Evolutionary conservation across 1,284 basidiomycete genomes (phyloP), one percentile per base, ranked within the genome.

Genomic region (Phylloboletellus chloephorus): DNA sequence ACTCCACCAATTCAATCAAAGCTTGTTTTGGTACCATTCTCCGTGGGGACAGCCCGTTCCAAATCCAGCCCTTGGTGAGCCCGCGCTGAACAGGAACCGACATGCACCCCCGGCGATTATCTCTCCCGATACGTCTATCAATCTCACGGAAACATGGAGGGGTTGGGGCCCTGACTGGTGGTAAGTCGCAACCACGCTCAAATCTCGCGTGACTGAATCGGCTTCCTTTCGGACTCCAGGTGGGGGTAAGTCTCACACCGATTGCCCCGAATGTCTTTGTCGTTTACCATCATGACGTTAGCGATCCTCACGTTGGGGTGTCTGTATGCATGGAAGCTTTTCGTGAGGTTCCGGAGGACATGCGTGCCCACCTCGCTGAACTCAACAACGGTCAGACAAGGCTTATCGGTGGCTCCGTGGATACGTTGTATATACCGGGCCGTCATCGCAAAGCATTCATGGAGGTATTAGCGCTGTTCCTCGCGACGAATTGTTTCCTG

Each of bases 21-120:
- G 54, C 30, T 52, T 54, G 12, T 68, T 73, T 48, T 75, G 72
- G 68, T 74, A 73, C 47, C 71, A 74, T 51, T 67, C 68, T n/a
- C 70, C 70, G 4, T 71, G 67, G 55, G 68, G 58, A 10, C 44
- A 56, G n/a, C 66, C 65, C 30, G 64, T 73, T 17, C 63, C 54
- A 7, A 73, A 73, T 45, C 58, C 55, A 3, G 65, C 63, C 6
- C 44, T 67, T 5, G 55, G 51, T 11, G 49, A 41, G 30, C 10
- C 22, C 7, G 55, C 46, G 29, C 19, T 46, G 28, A 49, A 65
- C 13, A 36, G 42, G 8, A 59, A 48, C 31, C 41, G 46, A 22
- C 67, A 69, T 48, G 57, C 71, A 6, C 63, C 65, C 19, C 58
- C 61, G 19, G 61, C 57, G 29, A 62, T 55, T 22, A 53, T 72